A percentile compares a stretch with the other conserved stretches of the same genome.
These are phyloP conservation scores for Cyberlindnera galapagoensis DNA, from an alignment of 805 yeast genomes.

Conservation along the genomic window DNA sequence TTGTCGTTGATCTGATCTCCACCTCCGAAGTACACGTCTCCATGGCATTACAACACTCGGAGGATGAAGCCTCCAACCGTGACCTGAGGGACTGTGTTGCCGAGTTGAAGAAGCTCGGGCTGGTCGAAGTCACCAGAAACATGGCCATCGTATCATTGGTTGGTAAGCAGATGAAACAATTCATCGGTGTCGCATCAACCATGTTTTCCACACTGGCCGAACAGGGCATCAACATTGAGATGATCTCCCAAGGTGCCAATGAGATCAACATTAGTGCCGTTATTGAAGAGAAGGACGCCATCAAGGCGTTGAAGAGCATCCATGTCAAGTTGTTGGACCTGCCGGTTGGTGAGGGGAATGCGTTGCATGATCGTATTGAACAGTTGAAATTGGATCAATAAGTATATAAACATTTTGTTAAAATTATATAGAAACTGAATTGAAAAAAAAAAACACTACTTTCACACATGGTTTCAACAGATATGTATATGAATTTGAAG, in stretches of 20 bases:
- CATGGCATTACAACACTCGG: constrained; percentile 85
- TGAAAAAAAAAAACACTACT: too few species aligned
- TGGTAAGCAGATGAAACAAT: constrained; percentile 95
- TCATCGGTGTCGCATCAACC: constrained; percentile 94
- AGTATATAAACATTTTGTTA: not conserved
- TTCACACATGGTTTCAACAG: not conserved
- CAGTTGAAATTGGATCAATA: constrained; percentile 33
- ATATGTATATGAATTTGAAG: not conserved
- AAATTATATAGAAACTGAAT: too few species aligned
- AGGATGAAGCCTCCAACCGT: constrained; percentile 47
- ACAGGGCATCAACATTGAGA: constrained; percentile 88
- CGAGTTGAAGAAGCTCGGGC: constrained; percentile 75
- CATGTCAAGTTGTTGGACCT: constrained; percentile 68
- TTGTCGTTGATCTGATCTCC: constrained; percentile 92
- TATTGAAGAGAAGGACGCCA: constrained; percentile 72
- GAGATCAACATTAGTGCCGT: constrained; percentile 97
- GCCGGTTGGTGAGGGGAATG: constrained; percentile 24
- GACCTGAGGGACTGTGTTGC: constrained; percentile 65
- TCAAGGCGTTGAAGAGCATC: constrained; percentile 79
- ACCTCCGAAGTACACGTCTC: constrained; percentile 98
- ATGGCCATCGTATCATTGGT: constrained; percentile 92
- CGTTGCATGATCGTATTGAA: constrained; percentile 37
- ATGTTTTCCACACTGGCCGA: constrained; percentile 94
- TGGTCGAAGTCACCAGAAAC: constrained; percentile 80
- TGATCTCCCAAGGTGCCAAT: constrained; percentile 98